Percentiles rank a stretch among this genome's conserved stretches.
These are phyloP conservation scores for Schwanniomyces polymorphus DNA, from an alignment of 805 yeast species.

Conservation along the genomic window DNA sequence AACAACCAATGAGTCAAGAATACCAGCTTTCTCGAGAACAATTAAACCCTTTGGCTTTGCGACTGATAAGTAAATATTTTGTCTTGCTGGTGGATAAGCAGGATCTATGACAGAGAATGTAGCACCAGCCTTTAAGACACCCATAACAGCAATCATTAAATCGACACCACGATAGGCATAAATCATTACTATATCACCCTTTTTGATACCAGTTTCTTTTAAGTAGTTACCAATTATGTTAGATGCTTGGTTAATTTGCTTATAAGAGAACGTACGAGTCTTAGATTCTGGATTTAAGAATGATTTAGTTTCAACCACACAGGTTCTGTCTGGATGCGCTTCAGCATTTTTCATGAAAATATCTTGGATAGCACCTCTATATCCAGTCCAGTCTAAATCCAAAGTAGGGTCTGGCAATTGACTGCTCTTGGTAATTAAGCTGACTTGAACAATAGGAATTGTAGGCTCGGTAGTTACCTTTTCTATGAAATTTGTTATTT, in stretches of 20 bases:
- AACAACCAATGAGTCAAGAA: slow-evolving; percentile 71
- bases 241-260: slow-evolving; percentile 89
- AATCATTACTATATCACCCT: slow-evolving; percentile 96
- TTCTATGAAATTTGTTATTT: slow-evolving; percentile 56
- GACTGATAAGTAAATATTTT: slow-evolving; percentile 86
- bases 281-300: slow-evolving; percentile 51
- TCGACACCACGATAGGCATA: slow-evolving; percentile 98
- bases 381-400: slow-evolving; percentile 87
- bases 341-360: slow-evolving; percentile 87
- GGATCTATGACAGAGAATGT: slow-evolving; percentile 98
- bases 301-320: slow-evolving; percentile 90
- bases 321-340: slow-evolving; percentile 78
- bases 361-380: slow-evolving; percentile 95
- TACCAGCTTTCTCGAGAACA: slow-evolving; percentile 88
- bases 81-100: slow-evolving; percentile 98
- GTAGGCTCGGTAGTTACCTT: slow-evolving; percentile 35
- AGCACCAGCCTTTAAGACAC: slow-evolving; percentile 97
- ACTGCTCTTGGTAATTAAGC: slow-evolving; percentile 61
- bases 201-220: slow-evolving; percentile 72
- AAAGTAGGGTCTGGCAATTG: slow-evolving; percentile 84
- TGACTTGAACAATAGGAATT: slow-evolving; percentile 55
- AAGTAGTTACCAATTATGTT: slow-evolving; percentile 90
- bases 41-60: slow-evolving; percentile 92
- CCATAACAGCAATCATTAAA: slow-evolving; percentile 94
- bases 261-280: slow-evolving; percentile 77